A percentile compares a stretch with the other conserved stretches of the same genome.
phyloP scores from a whole-genome alignment of 192 early-diverging fungal species.

The Radiomyces spectabilis region DNA sequence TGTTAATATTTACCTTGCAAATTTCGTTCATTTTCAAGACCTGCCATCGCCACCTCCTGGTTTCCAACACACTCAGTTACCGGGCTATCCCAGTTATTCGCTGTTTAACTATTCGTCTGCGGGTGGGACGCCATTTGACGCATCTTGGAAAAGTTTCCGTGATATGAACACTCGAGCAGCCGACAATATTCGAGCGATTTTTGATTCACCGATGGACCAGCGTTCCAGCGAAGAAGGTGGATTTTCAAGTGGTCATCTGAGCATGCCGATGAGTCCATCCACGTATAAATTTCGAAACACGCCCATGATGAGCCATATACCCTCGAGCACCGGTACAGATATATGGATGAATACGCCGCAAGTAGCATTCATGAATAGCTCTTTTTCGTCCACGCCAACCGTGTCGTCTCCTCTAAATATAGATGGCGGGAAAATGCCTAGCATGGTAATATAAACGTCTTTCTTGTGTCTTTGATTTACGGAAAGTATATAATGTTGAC shows the following conservation, averaged over 20 bases:
- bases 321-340: background rate
- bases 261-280: background rate
- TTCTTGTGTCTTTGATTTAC: too few relatives aligned
- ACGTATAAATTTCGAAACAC: background rate
- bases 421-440: too few relatives aligned
- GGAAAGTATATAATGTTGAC: too few relatives aligned
- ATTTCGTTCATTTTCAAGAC: background rate
- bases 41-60: background rate
- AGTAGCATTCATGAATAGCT: too few relatives aligned
- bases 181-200: constrained; percentile 6
- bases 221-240: background rate
- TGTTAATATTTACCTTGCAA: background rate
- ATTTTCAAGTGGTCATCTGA: background rate
- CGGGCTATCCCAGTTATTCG: constrained; percentile 4
- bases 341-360: too few relatives aligned
- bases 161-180: background rate
- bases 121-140: background rate
- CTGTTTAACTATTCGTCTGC: constrained; percentile 15
- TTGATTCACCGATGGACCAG: background rate
- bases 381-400: too few relatives aligned
- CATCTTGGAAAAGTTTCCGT: constrained; percentile 2
- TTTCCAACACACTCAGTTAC: background rate
- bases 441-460: too few relatives aligned
- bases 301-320: background rate
- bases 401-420: too few relatives aligned